A percentile compares a stretch with the other conserved stretches of the same genome.
Conservation (phyloP, 305 asterid species). For the Fraxinus latifolia region DNA sequence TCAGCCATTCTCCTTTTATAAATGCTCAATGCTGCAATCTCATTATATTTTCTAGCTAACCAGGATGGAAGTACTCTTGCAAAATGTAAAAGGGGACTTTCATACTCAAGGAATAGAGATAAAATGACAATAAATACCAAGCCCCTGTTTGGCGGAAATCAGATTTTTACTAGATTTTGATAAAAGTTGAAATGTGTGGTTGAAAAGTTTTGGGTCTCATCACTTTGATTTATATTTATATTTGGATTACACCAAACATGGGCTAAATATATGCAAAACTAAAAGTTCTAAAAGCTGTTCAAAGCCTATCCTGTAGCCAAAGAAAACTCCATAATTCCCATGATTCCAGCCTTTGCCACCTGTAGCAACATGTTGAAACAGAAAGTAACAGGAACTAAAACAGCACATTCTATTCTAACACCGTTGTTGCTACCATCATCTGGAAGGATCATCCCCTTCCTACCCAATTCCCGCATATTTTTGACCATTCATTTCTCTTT, state of each 20-base stretch:
- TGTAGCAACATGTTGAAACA: background rate
- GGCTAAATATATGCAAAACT: background rate
- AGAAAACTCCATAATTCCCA: background rate
- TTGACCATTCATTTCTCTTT: background rate
- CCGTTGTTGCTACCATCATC: background rate
- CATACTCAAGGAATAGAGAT: background rate
- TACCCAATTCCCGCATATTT: background rate
- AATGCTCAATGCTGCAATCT: background rate
- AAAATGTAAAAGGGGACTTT: background rate
- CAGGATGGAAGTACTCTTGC: background rate
- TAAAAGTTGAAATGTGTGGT: no score
- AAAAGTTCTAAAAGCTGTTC: background rate
- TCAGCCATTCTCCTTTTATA: background rate
- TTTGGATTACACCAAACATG: no score
- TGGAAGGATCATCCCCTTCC: background rate
- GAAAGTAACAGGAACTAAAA: background rate
- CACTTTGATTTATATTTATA: no score
- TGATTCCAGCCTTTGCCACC: background rate
- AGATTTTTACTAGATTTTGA: no score
- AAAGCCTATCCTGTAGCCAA: background rate
- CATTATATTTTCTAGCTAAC: background rate
- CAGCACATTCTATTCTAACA: background rate
- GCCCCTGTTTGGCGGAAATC: no score
- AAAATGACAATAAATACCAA: background rate
- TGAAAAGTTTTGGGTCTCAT: no score